Base-by-base conservation (phyloP, 116 monocot genomes). In the Cymodocea nodosa region DNA sequence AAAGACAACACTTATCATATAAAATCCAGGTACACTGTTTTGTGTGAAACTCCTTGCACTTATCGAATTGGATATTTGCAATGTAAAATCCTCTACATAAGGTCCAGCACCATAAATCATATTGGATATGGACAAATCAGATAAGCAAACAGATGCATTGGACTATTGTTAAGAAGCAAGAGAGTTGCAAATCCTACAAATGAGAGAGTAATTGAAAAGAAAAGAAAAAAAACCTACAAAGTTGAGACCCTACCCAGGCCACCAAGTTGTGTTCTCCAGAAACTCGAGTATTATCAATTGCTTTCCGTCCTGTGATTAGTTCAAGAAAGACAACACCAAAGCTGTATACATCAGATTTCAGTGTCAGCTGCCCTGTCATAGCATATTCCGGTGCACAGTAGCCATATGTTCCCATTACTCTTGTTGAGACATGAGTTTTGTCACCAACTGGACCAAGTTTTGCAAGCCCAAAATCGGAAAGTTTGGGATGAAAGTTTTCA, bases 321-420 rank as follows among this genome's bases (percentile, higher is more conserved):
- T 88, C 88, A 53, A 88, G 84, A 50, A 88, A 81, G 35, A 88
- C 84, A 19, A 88, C 87, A 48, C 87, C 87, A 69, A 87, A 87
- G 74, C 87, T 87, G 70, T 87, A 87, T 30, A 87, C 87, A 73
- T 87, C 87, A 59, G 87, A 87, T 65, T 87, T 87, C 23, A 76
- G 71, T 0, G 87, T 87, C 23, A 87, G 68, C 66, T 87, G 83
- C 48, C 87, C 87, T 19, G 87, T 87, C 87, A 87, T 87, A 35
- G 87, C 86, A 71, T 86, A 86, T 52, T 86, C 86, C n/a, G 86
- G 86, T 51, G 86, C 86, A 79, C 86, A 86, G 55, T 86, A 86
- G 20, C 86, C 86, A 77, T 86, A 86, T 19, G 86, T 86, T 23
- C 86, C 86, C 86, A 86, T 86, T 8, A 86, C 86, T 13, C 86